These are phyloP conservation scores for Mucor lusitanicus DNA, from an alignment of 371 early-diverging fungal genomes.

Conservation along the genomic window DNA sequence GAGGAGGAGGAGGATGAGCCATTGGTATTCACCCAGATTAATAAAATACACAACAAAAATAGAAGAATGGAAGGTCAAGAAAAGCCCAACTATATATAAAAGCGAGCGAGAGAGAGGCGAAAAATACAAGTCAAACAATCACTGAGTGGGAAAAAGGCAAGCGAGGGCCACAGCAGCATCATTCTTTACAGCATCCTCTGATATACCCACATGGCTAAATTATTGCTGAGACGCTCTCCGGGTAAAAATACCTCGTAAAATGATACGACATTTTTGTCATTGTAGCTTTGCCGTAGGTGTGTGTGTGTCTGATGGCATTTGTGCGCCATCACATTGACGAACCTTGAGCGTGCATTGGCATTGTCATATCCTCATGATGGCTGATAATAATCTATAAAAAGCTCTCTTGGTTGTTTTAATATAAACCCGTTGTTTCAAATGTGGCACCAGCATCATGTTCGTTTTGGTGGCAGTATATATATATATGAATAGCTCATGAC, in stretches of 20 bases:
- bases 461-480: too few species aligned
- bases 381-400: background rate
- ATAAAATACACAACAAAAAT: background rate
- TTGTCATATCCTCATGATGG: background rate
- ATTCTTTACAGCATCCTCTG: too few species aligned
- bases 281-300: too few species aligned
- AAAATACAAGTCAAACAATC: background rate
- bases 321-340: background rate
- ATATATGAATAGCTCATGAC: too few species aligned
- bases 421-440: background rate
- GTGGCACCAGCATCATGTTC: background rate
- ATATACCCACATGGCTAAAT: background rate
- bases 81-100: background rate
- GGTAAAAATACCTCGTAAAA: background rate
- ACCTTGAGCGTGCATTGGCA: background rate
- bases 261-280: background rate
- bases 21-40: background rate
- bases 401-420: background rate
- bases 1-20: constrained; percentile 10
- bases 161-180: too few species aligned
- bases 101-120: background rate
- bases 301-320: background rate
- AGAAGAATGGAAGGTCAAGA: background rate
- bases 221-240: too few species aligned
- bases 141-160: background rate